Evolutionary conservation across 1,284 basidiomycete genomes (phyloP).

Genomic region (Sporisorium iseilematis-ciliati): DNA sequence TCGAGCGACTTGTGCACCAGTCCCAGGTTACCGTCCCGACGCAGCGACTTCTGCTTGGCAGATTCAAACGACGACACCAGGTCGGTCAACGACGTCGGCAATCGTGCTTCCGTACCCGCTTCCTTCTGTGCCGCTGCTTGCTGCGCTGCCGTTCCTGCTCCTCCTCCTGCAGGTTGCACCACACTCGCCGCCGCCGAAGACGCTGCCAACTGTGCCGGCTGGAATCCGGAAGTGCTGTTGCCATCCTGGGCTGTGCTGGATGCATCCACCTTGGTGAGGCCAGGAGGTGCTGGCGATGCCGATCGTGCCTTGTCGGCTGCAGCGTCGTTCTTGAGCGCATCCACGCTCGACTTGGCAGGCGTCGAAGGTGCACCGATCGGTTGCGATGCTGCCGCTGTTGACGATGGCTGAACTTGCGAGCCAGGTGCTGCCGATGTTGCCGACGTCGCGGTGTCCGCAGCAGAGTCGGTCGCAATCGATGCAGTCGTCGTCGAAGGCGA

Average conservation of each 20-base stretch:
- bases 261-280: conserved; percentile 31
- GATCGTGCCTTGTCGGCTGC: conserved; percentile 33
- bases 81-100: conserved; percentile 86
- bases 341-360: conserved; percentile 30
- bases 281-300: conserved; percentile 49
- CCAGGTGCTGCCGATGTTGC: conserved; percentile 23
- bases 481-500: conserved; percentile 38
- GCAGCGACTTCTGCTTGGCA: conserved; percentile 89
- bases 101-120: conserved; percentile 61
- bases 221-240: conserved; percentile 33
- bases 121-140: conserved; percentile 56
- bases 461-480: conserved; percentile 23
- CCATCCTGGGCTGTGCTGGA: conserved; percentile 8
- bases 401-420: conserved; percentile 7
- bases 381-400: conserved; percentile 12
- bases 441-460: conserved; percentile 22
- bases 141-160: conserved; percentile 53
- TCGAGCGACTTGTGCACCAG: conserved; percentile 85
- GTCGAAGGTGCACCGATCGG: conserved; percentile 19
- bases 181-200: conserved; percentile 71
- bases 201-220: conserved; percentile 65
- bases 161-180: conserved; percentile 57
- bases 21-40: conserved; percentile 85
- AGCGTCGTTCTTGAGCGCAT: conserved; percentile 27
- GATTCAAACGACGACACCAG: conserved; percentile 94